phyloP scores from a whole-genome alignment of 768 basidiomycete genomes.

The Polyporus arcularius region DNA sequence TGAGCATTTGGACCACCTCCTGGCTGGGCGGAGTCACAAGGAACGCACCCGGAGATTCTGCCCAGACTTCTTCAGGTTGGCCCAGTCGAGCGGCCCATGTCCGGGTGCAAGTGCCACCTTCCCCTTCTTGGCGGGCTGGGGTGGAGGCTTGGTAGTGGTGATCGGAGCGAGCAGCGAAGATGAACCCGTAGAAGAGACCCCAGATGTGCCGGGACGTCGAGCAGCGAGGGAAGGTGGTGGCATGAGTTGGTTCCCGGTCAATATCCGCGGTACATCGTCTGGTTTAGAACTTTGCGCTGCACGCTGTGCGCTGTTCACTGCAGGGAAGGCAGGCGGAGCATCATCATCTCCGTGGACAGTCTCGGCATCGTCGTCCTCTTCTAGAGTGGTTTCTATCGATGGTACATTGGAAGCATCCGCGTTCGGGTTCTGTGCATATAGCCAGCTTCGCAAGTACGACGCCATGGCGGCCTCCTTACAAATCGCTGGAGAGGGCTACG shows the following conservation, averaged over 20 bases:
- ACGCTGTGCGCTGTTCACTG: conserved; percentile 71
- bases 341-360: conserved; percentile 39
- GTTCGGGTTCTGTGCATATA: conserved; percentile 31
- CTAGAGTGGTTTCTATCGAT: conserved; percentile 36
- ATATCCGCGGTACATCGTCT: conserved; percentile 45
- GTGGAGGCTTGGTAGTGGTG: conserved; percentile 61
- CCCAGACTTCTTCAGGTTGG: conserved; percentile 80
- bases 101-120: conserved; percentile 94
- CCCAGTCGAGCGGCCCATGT: conserved; percentile 93
- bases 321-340: conserved; percentile 75
- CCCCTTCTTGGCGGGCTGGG: conserved; percentile 56
- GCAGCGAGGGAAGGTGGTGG: conserved; percentile 42
- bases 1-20: neutral
- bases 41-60: conserved; percentile 69
- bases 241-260: conserved; percentile 53
- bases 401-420: conserved; percentile 33
- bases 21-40: neutral
- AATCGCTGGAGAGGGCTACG: neutral
- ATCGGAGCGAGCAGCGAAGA: conserved; percentile 54
- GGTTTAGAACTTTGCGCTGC: conserved; percentile 32
- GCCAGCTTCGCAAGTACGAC: conserved; percentile 64
- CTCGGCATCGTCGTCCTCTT: conserved; percentile 42
- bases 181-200: neutral
- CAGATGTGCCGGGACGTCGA: conserved; percentile 33
- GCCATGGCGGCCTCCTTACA: conserved; percentile 38